phyloP scores from a whole-genome alignment of 2,329 filamentous ascomycete species.

The Plectosphaerella plurivora region DNA sequence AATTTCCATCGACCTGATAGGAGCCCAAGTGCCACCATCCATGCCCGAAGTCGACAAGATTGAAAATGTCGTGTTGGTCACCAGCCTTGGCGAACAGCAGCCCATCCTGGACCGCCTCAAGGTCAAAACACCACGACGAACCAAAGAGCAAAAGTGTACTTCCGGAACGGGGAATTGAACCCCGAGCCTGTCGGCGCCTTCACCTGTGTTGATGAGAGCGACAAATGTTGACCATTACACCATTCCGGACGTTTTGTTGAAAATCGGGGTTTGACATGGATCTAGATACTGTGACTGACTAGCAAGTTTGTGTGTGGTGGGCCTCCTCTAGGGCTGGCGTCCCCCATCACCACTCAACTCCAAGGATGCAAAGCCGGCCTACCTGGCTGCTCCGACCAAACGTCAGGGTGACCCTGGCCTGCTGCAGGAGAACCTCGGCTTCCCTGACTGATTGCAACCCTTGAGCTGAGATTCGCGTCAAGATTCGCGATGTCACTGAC shows the following conservation, averaged over 20 bases:
- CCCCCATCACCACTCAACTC: conserved; percentile 30
- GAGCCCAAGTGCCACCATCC: too few relatives aligned
- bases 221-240: conserved; percentile 5
- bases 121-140: too few relatives aligned
- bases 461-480: conserved; percentile 15
- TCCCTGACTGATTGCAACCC: conserved; percentile 34
- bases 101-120: too few relatives aligned
- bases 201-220: neutral
- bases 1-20: too few relatives aligned
- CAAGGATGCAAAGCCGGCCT: conserved; percentile 34
- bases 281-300: neutral
- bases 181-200: conserved; percentile 2
- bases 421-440: conserved; percentile 47
- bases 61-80: too few relatives aligned
- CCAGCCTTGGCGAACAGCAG: too few relatives aligned
- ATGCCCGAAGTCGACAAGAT: too few relatives aligned
- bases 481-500: conserved; percentile 21
- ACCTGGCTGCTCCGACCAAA: conserved; percentile 47
- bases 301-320: neutral
- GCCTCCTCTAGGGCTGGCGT: neutral
- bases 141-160: neutral
- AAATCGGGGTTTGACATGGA: neutral
- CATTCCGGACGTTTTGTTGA: neutral
- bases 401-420: conserved; percentile 46
- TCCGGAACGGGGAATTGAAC: conserved; percentile 4